Evolutionary conservation across 805 yeast genomes (phyloP), one percentile per base, ranked within the genome.

Genomic region (Starmera caribaea): DNA sequence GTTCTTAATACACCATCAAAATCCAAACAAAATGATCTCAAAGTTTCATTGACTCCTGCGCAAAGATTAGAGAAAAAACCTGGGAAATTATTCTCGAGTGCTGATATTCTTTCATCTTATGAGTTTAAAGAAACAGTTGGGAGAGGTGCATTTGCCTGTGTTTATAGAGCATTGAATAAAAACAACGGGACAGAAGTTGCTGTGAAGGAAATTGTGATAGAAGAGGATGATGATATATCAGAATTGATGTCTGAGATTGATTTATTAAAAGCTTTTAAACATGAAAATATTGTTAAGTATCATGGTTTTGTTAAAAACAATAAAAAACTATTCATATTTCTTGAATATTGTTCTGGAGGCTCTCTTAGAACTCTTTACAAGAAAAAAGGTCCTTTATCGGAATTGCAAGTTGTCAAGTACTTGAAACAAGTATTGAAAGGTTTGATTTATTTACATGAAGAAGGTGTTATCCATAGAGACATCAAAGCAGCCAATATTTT

Each of bases 101-200:
- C 43, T 26, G 54, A 50, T 33, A 54, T 51, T 4, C 36, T 58
- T 48, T 58, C 51, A 41, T 69, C 69, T 39, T 77, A 73, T 50
- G 65, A 65, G 26, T 65, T 79, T 49, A 66, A 69, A 36, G 81
- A 77, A 36, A 71, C 81, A 30, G 66, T 92, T 3, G 98, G 97
- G 3, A 74, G 74, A 43, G 98, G 98, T 2, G 97, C 97, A 0
- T 88, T 78, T 56, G 97, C 97, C 1, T 74, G 75, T 32, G 97
- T 90, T 4, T 88, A 80, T 58, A 71, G 74, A 42, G 96, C 90
- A 0, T 62, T 78, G 26, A 83, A 87, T 50, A 60, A 71, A 43
- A 66, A 64, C 39, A 82, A 89, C 0, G 75, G 76, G 7, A 79
- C 76, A 39, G 69, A 77, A 3, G 83, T 85, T 5, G 96, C 96